Percentiles rank a stretch among this genome's conserved stretches.
Evolutionary conservation across 2,329 filamentous ascomycete species (phyloP).

Genomic region (Daldinia eschscholtzii): DNA sequence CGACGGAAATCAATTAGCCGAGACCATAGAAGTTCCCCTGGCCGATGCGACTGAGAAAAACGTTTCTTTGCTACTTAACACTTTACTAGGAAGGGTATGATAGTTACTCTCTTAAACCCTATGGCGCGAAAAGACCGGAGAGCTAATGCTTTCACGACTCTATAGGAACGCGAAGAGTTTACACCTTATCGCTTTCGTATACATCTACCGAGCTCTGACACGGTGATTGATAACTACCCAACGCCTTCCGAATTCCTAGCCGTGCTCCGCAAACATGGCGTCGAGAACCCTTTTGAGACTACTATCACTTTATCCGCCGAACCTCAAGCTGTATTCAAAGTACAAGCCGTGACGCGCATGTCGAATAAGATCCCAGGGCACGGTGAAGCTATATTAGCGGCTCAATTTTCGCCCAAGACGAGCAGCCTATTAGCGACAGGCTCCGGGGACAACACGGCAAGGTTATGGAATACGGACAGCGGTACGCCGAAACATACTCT

Average conservation of each 20-base stretch:
- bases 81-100: slow-evolving; percentile 79
- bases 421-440: slow-evolving; percentile 87
- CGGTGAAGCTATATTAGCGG: slow-evolving; percentile 88
- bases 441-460: slow-evolving; percentile 88
- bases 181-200: slow-evolving; percentile 73
- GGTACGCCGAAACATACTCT: slow-evolving; percentile 89
- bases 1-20: slow-evolving; percentile 76
- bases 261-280: slow-evolving; percentile 67
- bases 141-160: slow-evolving; percentile 12
- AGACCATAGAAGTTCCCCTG: slow-evolving; percentile 80
- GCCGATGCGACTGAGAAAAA: slow-evolving; percentile 91
- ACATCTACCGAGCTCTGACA: slow-evolving; percentile 66
- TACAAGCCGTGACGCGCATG: slow-evolving; percentile 91
- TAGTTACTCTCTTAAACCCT: not conserved
- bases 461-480: slow-evolving; percentile 95
- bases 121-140: slow-evolving; percentile 8
- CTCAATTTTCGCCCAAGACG: slow-evolving; percentile 84
- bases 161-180: slow-evolving; percentile 67
- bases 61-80: slow-evolving; percentile 87
- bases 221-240: slow-evolving; percentile 68
- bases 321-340: slow-evolving; percentile 93
- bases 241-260: slow-evolving; percentile 63
- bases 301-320: slow-evolving; percentile 69
- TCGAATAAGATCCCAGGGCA: slow-evolving; percentile 91
- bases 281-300: slow-evolving; percentile 69